Conservation (phyloP, 768 basidiomycete genomes). For the Tulasnella sp. region DNA sequence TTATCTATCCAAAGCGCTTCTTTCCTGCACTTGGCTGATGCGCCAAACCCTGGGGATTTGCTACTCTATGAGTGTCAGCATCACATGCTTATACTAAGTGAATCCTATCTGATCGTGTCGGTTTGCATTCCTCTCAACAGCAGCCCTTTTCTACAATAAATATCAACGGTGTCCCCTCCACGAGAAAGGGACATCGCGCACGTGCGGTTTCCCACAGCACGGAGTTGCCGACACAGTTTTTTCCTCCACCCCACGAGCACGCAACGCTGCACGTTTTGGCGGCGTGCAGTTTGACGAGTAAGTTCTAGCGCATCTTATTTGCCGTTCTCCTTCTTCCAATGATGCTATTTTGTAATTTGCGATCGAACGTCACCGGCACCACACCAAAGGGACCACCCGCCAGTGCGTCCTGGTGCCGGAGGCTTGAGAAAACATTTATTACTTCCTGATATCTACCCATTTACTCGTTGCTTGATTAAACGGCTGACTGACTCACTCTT, state of each 20-base stretch:
- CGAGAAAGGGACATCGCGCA: too few relatives aligned
- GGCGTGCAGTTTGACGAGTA: background rate
- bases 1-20: too few relatives aligned
- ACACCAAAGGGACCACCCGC: conserved; percentile 26
- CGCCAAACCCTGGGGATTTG: too few relatives aligned
- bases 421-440: conserved; percentile 23
- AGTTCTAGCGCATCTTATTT: background rate
- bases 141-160: too few relatives aligned
- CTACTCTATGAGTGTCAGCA: too few relatives aligned
- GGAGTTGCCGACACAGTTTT: too few relatives aligned
- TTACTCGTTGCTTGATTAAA: background rate
- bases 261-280: background rate
- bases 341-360: conserved; percentile 25
- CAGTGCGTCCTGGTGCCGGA: conserved; percentile 21
- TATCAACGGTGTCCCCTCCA: too few relatives aligned
- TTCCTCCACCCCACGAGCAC: background rate
- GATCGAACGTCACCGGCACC: conserved; percentile 25
- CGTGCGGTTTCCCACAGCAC: too few relatives aligned
- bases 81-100: too few relatives aligned
- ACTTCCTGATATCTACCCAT: background rate
- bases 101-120: too few relatives aligned
- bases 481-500: background rate
- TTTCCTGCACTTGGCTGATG: too few relatives aligned
- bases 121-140: too few relatives aligned
- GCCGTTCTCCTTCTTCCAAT: background rate